phyloP scores from a whole-genome alignment of 2,329 filamentous ascomycete species.

The Pleomassaria siparia region DNA sequence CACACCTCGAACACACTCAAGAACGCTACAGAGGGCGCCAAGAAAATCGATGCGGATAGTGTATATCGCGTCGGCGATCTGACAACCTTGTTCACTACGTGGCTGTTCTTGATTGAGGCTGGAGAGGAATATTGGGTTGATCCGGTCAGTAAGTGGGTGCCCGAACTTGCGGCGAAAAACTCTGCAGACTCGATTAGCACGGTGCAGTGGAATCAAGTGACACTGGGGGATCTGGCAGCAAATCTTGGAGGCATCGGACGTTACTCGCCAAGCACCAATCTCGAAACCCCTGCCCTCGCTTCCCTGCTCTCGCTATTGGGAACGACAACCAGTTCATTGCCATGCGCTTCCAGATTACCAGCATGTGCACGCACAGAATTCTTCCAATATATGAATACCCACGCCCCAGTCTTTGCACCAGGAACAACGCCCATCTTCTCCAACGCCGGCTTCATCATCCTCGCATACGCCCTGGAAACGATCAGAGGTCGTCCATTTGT shows the following conservation, averaged over 20 bases:
- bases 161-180: slow-evolving; percentile 16
- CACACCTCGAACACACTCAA: slow-evolving; percentile 43
- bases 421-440: slow-evolving; percentile 52
- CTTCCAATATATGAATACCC: slow-evolving; percentile 1
- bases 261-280: slow-evolving; percentile 8
- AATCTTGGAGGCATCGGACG: slow-evolving; percentile 33
- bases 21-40: slow-evolving; percentile 25
- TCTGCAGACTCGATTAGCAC: slow-evolving; percentile 7
- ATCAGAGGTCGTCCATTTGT: slow-evolving; percentile 45
- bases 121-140: slow-evolving; percentile 37
- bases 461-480: slow-evolving; percentile 50
- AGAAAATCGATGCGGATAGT: slow-evolving; percentile 42
- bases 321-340: not conserved
- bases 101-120: slow-evolving; percentile 40
- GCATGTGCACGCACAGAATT: slow-evolving; percentile 5
- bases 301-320: slow-evolving; percentile 1
- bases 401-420: slow-evolving; percentile 44
- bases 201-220: slow-evolving; percentile 33
- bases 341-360: not conserved
- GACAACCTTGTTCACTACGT: slow-evolving; percentile 42
- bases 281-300: not conserved
- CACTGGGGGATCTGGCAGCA: slow-evolving; percentile 30
- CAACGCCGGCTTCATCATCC: slow-evolving; percentile 50
- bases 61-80: slow-evolving; percentile 47
- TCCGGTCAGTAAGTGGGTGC: slow-evolving; percentile 30